Evolutionary conservation across 768 basidiomycete genomes (phyloP), one percentile per base, ranked within the genome.

Genomic region (Mycena metata): DNA sequence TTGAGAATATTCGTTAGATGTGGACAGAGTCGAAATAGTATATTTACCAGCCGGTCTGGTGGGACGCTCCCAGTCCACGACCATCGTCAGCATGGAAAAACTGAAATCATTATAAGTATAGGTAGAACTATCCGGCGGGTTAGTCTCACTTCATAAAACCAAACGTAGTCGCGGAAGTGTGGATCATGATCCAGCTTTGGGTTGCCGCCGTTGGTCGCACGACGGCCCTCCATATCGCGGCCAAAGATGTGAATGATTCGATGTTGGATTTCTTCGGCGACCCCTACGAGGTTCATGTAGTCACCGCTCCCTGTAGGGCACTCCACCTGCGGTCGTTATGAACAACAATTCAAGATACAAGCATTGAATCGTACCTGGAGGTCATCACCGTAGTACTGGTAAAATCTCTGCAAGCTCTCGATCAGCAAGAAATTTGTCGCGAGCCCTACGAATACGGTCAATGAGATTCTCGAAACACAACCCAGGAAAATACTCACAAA

Each of bases 181-280:
- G 96, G 95, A 78, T 99, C 98, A 64, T 87, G 84, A 79, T 99
- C 94, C 71, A 99, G 81, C 77, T 91, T 93, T 41, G 88, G 84
- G 75, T 92, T 92, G 9, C 95, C 95, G 21, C 96, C 98, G 76
- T 99, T 99, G 19, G 92, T 93, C 0, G 98, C 96, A 45, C 98
- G 86, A 68, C 88, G 86, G 12, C 96, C 96, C 67, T 94, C 87
- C 69, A 88, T 79, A 76, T 99, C 97, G 30, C 96, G 90, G n/a
- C 94, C 91, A 75, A 99, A 99, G 74, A 99, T 96, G 79, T 99
- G 96, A 63, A 99, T 99, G 69, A 99, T 90, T n/a, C 98, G 91
- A 76, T 99, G 97, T 79, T 99, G 98, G 63, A 99, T 96, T 79
- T 99, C 98, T 75, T 98, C 97, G 7, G 98, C 96, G 21, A 97